These are phyloP conservation scores for Vanderwaltozyma tropicalis DNA, from an alignment of 805 yeast genomes.

Conservation along the genomic window DNA sequence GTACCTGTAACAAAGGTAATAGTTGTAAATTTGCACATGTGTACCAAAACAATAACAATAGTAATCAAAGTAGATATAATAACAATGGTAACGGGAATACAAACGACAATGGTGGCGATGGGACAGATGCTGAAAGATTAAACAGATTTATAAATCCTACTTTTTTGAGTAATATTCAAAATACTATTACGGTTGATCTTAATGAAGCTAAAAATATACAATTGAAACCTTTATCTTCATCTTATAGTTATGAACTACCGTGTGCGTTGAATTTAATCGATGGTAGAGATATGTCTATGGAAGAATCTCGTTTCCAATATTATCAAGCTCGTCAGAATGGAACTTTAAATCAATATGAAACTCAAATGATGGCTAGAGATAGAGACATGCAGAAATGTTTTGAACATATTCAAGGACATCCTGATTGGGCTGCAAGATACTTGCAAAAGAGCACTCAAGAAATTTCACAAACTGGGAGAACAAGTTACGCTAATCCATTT, in stretches of 20 bases:
- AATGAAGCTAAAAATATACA: constrained; percentile 15
- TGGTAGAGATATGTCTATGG: constrained; percentile 45
- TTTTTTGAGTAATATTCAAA: constrained; percentile 17
- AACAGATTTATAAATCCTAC: constrained; percentile 17
- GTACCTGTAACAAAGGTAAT: constrained; percentile 35
- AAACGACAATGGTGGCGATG: background rate
- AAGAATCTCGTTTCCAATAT: constrained; percentile 41
- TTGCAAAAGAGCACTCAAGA: constrained; percentile 37
- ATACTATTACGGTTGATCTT: constrained; percentile 23
- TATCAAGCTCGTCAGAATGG: constrained; percentile 33
- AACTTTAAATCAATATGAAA: constrained; percentile 31
- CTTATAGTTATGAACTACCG: constrained; percentile 41
- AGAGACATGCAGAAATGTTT: constrained; percentile 39
- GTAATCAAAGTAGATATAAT: background rate
- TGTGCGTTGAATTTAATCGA: constrained; percentile 39
- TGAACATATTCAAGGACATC: constrained; percentile 29
- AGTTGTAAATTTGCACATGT: constrained; percentile 37
- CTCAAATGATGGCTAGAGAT: constrained; percentile 33
- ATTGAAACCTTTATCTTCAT: constrained; percentile 31
- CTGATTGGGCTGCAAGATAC: constrained; percentile 46
- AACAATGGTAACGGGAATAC: background rate
- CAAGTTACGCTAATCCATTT: constrained; percentile 23
- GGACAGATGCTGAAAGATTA: constrained; percentile 11
- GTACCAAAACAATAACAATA: constrained; percentile 5
- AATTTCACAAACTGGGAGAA: constrained; percentile 17